Conservation (phyloP, 129 eudicot species). For the Lactuca saligna region DNA sequence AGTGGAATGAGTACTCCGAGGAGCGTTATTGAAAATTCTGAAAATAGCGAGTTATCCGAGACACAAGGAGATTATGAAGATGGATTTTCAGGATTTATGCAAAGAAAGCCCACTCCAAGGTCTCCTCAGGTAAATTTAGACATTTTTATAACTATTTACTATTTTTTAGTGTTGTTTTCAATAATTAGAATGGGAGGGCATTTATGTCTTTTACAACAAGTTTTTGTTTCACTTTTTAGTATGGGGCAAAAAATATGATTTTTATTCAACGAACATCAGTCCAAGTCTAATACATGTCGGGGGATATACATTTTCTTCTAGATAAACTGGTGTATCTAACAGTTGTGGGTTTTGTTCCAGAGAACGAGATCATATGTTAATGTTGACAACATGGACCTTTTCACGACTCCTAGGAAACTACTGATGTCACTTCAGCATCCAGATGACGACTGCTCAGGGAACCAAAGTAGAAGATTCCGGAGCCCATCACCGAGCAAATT, state of each 20-base stretch:
- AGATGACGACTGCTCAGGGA: slow-evolving; percentile 42
- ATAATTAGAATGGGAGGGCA: too few relatives aligned
- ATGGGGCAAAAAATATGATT: too few relatives aligned
- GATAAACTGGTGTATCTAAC: neutral
- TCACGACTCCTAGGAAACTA: slow-evolving; percentile 69
- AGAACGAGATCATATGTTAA: slow-evolving; percentile 53
- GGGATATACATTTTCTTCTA: neutral
- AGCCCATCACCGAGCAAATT: slow-evolving; percentile 45
- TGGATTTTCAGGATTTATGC: slow-evolving; percentile 55
- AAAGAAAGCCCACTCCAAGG: slow-evolving; percentile 53
- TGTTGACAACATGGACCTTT: slow-evolving; percentile 52
- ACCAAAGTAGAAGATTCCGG: slow-evolving; percentile 44
- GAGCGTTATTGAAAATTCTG: slow-evolving; percentile 41
- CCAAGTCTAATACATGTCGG: too few relatives aligned
- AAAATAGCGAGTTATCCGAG: slow-evolving; percentile 34
- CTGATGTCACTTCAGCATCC: slow-evolving; percentile 63
- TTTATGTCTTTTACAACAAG: too few relatives aligned
- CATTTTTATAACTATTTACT: too few relatives aligned
- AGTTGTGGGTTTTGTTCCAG: slow-evolving; percentile 39
- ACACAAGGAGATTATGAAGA: slow-evolving; percentile 32
- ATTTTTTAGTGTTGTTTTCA: too few relatives aligned
- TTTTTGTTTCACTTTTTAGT: too few relatives aligned
- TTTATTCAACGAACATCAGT: too few relatives aligned
- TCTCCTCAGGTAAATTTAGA: slow-evolving; percentile 70
- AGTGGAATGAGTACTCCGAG: slow-evolving; percentile 32